phyloP scores from a whole-genome alignment of 2,329 filamentous ascomycete species.

The Dissoconium aciculare region DNA sequence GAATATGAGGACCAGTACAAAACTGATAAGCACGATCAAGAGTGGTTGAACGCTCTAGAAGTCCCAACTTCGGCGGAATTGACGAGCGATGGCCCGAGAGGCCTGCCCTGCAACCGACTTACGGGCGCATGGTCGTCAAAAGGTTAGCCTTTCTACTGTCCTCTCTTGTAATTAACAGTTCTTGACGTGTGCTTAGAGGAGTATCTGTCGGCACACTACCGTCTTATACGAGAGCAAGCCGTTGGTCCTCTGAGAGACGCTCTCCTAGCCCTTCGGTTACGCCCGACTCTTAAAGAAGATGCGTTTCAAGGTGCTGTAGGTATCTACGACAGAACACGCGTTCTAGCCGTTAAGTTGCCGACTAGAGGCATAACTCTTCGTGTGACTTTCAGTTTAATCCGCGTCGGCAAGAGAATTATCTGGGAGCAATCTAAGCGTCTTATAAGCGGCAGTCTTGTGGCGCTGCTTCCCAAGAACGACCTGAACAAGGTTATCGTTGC shows the following conservation, averaged over 20 bases:
- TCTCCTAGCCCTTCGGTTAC: conserved; percentile 39
- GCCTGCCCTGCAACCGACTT: too few relatives aligned
- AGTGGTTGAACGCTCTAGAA: conserved; percentile 32
- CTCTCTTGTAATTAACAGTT: neutral
- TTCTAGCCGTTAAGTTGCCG: conserved; percentile 50
- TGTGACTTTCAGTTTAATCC: conserved; percentile 53
- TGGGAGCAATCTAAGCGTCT: conserved; percentile 51
- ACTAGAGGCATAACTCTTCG: conserved; percentile 48
- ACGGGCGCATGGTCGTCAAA: conserved; percentile 45
- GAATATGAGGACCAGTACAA: conserved; percentile 17
- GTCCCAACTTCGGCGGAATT: conserved; percentile 39
- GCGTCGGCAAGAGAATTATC: conserved; percentile 49
- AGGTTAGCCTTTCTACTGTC: conserved; percentile 7
- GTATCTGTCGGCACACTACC: conserved; percentile 62
- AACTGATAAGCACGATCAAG: conserved; percentile 8
- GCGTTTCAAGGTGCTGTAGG: conserved; percentile 27
- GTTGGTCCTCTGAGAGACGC: conserved; percentile 54
- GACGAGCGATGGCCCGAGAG: conserved; percentile 31
- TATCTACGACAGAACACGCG: conserved; percentile 56
- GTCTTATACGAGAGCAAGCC: conserved; percentile 60
- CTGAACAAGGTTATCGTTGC: conserved; percentile 57
- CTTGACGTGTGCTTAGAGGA: conserved; percentile 25
- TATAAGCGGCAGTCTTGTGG: conserved; percentile 40
- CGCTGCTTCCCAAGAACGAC: conserved; percentile 41
- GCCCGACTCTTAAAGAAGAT: conserved; percentile 44